Evolutionary conservation across 2,329 filamentous ascomycete species (phyloP).

Genomic region (Diaporthe vexans): DNA sequence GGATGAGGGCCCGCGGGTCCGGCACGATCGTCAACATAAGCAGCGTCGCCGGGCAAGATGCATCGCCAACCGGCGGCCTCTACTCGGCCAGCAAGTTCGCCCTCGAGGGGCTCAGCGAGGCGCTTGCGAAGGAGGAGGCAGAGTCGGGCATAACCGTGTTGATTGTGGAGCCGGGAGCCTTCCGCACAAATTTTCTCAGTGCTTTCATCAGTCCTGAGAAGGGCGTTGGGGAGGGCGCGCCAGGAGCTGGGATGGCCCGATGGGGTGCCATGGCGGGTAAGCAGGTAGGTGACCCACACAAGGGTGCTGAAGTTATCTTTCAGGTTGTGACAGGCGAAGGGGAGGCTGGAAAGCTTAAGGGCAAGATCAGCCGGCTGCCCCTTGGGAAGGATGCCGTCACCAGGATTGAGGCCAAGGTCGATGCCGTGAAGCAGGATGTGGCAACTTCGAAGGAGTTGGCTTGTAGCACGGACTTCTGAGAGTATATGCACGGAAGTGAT

Average conservation of each 20-base stretch:
- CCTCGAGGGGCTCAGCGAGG: background rate
- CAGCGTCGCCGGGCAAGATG: background rate
- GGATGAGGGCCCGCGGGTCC: background rate
- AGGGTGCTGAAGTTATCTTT: constrained; percentile 54
- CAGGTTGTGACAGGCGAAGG: constrained; percentile 53
- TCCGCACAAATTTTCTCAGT: constrained; percentile 57
- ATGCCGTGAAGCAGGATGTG: constrained; percentile 9
- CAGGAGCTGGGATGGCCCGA: constrained; percentile 7
- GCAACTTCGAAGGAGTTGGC: constrained; percentile 9
- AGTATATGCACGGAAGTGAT: too few relatives aligned
- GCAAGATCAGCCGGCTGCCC: constrained; percentile 53
- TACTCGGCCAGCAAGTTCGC: constrained; percentile 3
- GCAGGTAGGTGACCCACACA: constrained; percentile 53
- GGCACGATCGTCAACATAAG: background rate
- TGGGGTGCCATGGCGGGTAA: constrained; percentile 45
- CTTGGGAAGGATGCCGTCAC: constrained; percentile 52
- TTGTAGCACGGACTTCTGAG: constrained; percentile 22
- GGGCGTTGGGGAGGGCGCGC: constrained; percentile 1
- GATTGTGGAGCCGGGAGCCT: constrained; percentile 58
- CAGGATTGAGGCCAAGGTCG: constrained; percentile 15
- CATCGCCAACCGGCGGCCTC: background rate
- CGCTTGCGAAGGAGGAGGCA: background rate
- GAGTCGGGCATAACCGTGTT: constrained; percentile 51
- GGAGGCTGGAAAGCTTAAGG: constrained; percentile 49
- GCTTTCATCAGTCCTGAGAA: constrained; percentile 40